These are phyloP conservation scores for Calonectria ilicicola DNA, from an alignment of 2,329 filamentous ascomycete genomes.

Conservation along the genomic window DNA sequence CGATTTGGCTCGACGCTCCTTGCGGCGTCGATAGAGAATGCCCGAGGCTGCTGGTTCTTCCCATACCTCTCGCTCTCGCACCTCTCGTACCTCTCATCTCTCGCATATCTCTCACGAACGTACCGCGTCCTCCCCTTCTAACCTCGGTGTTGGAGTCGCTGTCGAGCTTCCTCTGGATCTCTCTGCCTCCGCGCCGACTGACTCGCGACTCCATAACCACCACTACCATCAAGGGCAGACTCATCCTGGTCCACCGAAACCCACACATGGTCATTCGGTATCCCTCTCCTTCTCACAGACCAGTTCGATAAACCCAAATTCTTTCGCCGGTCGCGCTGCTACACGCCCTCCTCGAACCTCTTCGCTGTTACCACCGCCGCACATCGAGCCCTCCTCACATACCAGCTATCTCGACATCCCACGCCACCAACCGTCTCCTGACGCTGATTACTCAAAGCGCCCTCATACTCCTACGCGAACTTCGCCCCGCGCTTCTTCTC, in stretches of 20 bases:
- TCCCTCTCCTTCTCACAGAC: slow-evolving; percentile 22
- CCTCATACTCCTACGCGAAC: slow-evolving; percentile 33
- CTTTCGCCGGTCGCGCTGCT: slow-evolving; percentile 45
- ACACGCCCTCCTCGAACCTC: slow-evolving; percentile 55
- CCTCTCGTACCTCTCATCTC: slow-evolving; percentile 18
- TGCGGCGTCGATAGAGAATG: slow-evolving; percentile 40
- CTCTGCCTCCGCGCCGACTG: slow-evolving; percentile 32
- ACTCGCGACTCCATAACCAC: slow-evolving; percentile 36
- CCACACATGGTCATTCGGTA: slow-evolving; percentile 27
- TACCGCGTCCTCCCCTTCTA: slow-evolving; percentile 34
- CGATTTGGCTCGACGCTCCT: slow-evolving; percentile 32
- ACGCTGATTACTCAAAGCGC: slow-evolving; percentile 23
- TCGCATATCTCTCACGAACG: slow-evolving; percentile 30
- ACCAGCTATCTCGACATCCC: slow-evolving; percentile 28
- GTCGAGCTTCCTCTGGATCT: slow-evolving; percentile 37
- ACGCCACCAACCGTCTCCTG: slow-evolving; percentile 35
- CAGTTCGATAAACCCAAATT: slow-evolving; percentile 30
- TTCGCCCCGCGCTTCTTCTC: slow-evolving; percentile 27
- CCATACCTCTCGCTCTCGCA: slow-evolving; percentile 12
- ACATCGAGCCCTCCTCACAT: slow-evolving; percentile 42
- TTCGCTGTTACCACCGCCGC: slow-evolving; percentile 57
- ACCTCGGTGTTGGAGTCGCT: slow-evolving; percentile 37
- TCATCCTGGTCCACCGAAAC: slow-evolving; percentile 33
- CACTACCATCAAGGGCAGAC: slow-evolving; percentile 11
- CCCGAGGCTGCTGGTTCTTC: slow-evolving; percentile 38